phyloP scores from a whole-genome alignment of 306 rosid species.

The Dalbergia cochinchinensis region DNA sequence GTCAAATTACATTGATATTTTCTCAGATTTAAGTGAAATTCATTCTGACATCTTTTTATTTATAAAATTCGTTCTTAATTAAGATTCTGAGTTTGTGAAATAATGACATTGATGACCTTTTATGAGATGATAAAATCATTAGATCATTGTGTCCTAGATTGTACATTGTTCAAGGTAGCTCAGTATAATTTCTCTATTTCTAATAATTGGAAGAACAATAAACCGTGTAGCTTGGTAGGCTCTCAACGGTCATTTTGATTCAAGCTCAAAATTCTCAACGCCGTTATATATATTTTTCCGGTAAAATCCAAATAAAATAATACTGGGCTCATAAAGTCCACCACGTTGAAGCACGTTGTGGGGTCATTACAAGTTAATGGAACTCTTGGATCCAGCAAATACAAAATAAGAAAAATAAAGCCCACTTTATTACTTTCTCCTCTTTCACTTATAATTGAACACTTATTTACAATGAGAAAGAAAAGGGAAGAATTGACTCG shows the following conservation, averaged over 20 bases:
- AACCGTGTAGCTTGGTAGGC: background rate
- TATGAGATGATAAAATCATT: too few species aligned
- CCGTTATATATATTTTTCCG: constrained; percentile 22
- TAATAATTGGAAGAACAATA: too few species aligned
- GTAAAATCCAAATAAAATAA: constrained; percentile 51
- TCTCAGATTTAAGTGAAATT: too few species aligned
- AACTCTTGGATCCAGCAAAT: constrained; percentile 35
- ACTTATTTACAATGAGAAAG: constrained; percentile 10
- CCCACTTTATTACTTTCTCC: constrained; percentile 48
- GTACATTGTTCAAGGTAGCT: too few species aligned
- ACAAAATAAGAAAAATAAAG: constrained; percentile 27
- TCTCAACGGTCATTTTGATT: constrained; percentile 14
- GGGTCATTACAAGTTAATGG: constrained; percentile 65
- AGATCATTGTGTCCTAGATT: too few species aligned
- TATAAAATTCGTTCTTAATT: too few species aligned
- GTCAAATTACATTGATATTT: too few species aligned
- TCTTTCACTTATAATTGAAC: constrained; percentile 35
- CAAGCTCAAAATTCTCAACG: constrained; percentile 29
- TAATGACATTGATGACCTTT: too few species aligned
- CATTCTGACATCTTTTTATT: too few species aligned
- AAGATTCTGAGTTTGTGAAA: too few species aligned
- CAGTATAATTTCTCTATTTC: too few species aligned
- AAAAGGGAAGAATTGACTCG: constrained; percentile 31
- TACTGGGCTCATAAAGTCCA: constrained; percentile 59
- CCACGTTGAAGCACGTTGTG: constrained; percentile 80